Evolutionary conservation across 208 protist species (phyloP).

Genomic region (Leishmania amazonensis): DNA sequence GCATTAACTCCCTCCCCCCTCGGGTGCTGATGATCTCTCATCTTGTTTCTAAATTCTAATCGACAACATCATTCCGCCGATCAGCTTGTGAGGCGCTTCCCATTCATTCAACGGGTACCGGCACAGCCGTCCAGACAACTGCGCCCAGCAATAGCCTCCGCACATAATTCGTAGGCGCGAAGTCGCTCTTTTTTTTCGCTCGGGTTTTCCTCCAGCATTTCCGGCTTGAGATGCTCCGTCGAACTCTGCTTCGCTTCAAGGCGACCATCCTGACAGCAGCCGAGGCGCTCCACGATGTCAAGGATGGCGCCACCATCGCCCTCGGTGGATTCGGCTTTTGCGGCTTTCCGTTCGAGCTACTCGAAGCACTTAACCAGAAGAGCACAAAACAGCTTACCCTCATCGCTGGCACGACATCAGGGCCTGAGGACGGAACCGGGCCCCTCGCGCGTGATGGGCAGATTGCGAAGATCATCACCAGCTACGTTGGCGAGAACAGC

Average conservation of each 20-base stretch:
- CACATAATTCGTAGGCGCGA: not conserved
- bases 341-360: slow-evolving; percentile 89
- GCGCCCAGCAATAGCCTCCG: not conserved
- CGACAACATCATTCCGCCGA: not conserved
- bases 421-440: slow-evolving; percentile 89
- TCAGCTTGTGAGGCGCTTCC: not conserved
- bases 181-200: not conserved
- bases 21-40: not conserved
- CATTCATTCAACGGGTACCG: not conserved
- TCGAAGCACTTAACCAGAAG: slow-evolving; percentile 59
- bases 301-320: slow-evolving; percentile 48
- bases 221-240: slow-evolving; percentile 25
- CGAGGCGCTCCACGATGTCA: slow-evolving; percentile 60
- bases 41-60: not conserved
- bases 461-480: slow-evolving; percentile 75
- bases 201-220: not conserved
- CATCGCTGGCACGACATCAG: slow-evolving; percentile 86
- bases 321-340: slow-evolving; percentile 94
- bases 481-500: slow-evolving; percentile 94
- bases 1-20: not conserved
- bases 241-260: slow-evolving; percentile 9
- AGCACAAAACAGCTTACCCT: slow-evolving; percentile 82
- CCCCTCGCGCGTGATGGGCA: slow-evolving; percentile 86
- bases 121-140: not conserved
- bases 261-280: slow-evolving; percentile 30